These are phyloP conservation scores for Colletotrichum sidae DNA, from an alignment of 2,329 filamentous ascomycete genomes.

Conservation along the genomic window DNA sequence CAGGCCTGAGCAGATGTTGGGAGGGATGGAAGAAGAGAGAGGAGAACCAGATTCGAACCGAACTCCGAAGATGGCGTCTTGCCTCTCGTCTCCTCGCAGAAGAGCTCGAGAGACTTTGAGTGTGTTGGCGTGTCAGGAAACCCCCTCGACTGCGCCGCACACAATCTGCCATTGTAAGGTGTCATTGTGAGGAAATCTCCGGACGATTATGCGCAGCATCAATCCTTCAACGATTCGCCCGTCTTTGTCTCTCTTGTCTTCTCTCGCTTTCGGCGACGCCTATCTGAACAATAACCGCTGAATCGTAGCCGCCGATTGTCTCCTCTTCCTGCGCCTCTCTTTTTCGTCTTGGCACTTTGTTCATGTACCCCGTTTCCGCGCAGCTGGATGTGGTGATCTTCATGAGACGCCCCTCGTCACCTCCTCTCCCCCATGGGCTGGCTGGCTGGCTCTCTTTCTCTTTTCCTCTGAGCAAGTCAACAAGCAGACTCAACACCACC, in stretches of 20 bases:
- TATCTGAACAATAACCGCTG: neutral
- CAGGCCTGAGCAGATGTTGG: too few species aligned
- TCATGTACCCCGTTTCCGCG: neutral
- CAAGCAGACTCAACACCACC: neutral
- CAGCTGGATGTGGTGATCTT: conserved; percentile 14
- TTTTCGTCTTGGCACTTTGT: conserved; percentile 23
- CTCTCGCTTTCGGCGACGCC: neutral
- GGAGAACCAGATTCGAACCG: too few species aligned
- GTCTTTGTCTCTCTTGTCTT: neutral
- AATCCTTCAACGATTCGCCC: too few species aligned
- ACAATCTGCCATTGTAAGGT: too few species aligned
- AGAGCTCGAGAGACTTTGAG: too few species aligned
- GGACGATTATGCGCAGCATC: too few species aligned
- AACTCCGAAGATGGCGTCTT: too few species aligned
- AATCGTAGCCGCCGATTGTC: neutral
- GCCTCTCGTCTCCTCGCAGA: too few species aligned
- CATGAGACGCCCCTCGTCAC: conserved; percentile 5
- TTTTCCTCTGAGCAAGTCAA: neutral
- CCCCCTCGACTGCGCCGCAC: too few species aligned
- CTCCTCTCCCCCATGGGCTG: neutral
- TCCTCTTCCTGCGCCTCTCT: conserved; percentile 16
- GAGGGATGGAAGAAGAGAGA: too few species aligned
- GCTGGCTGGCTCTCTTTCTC: neutral
- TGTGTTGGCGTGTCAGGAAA: too few species aligned
- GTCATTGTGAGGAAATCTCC: too few species aligned